These are phyloP conservation scores for Pestalotiopsis sp. DNA, from an alignment of 2,329 filamentous ascomycete genomes.

Conservation along the genomic window DNA sequence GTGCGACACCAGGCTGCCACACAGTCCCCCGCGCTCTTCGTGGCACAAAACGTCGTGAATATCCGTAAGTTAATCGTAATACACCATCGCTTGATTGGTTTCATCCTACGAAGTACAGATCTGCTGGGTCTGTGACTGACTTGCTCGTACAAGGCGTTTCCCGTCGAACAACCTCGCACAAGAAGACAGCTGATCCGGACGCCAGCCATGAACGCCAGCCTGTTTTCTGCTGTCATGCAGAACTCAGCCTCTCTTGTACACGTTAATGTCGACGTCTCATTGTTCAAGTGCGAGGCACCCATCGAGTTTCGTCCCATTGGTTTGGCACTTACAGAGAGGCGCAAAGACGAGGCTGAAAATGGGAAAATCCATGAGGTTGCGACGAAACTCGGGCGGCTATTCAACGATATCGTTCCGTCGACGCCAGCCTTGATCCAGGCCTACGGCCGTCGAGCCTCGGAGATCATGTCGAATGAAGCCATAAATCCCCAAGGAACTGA, in stretches of 20 bases:
- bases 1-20: no score
- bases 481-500: neutral
- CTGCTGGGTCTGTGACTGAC: no score
- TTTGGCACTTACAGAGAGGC: neutral
- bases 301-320: neutral
- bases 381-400: neutral
- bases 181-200: neutral
- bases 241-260: neutral
- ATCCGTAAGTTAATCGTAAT: no score
- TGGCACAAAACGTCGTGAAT: no score
- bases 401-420: neutral
- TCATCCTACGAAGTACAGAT: no score
- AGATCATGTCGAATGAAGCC: neutral
- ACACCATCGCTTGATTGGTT: no score
- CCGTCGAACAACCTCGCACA: no score
- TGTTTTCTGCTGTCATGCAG: neutral
- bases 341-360: neutral
- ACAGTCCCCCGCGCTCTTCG: no score
- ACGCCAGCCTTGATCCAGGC: neutral
- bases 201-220: neutral
- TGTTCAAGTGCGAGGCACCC: neutral
- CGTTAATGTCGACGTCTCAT: neutral
- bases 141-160: no score
- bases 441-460: neutral
- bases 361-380: neutral